Percentiles rank a stretch among this genome's conserved stretches.
phyloP scores from a whole-genome alignment of 2,329 filamentous ascomycete genomes.

The Nigrospora oryzae region DNA sequence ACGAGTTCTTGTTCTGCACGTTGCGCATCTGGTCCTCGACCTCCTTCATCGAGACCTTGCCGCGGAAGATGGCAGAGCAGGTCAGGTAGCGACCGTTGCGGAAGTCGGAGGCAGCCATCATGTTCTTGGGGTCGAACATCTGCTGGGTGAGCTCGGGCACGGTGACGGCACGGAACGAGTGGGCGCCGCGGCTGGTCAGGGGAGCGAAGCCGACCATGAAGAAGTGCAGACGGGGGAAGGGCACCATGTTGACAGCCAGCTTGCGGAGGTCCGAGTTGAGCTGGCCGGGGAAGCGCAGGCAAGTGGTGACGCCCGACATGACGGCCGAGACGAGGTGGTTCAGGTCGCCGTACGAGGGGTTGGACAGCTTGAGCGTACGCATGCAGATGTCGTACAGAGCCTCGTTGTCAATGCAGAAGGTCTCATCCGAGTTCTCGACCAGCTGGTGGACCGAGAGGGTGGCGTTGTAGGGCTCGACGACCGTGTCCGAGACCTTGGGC shows the following conservation, averaged over 20 bases:
- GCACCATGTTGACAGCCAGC: slow-evolving; percentile 99
- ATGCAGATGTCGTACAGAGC: slow-evolving; percentile 99
- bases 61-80: slow-evolving; percentile 99
- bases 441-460: slow-evolving; percentile 98
- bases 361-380: slow-evolving; percentile 96
- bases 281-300: slow-evolving; percentile 97
- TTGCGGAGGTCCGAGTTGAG: slow-evolving; percentile 99
- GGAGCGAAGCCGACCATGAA: slow-evolving; percentile 99
- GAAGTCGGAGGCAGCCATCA: slow-evolving; percentile 99
- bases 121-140: slow-evolving; percentile 99
- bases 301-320: slow-evolving; percentile 99
- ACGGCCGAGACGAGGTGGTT: slow-evolving; percentile 99
- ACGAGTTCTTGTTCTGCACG: slow-evolving; percentile 98
- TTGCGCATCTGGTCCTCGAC: slow-evolving; percentile 99
- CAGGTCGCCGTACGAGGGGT: slow-evolving; percentile 97
- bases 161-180: slow-evolving; percentile 95
- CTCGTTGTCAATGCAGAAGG: slow-evolving; percentile 99
- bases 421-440: slow-evolving; percentile 99
- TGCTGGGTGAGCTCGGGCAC: slow-evolving; percentile 99
- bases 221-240: slow-evolving; percentile 99
- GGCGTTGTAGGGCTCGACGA: slow-evolving; percentile 99
- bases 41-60: slow-evolving; percentile 99
- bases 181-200: slow-evolving; percentile 82
- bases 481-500: slow-evolving; percentile 98
- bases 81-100: slow-evolving; percentile 99